A percentile compares a stretch with the other conserved stretches of the same genome.
Conservation (phyloP, 495 filamentous ascomycete genomes). For the Aspergillus bridgeri region DNA sequence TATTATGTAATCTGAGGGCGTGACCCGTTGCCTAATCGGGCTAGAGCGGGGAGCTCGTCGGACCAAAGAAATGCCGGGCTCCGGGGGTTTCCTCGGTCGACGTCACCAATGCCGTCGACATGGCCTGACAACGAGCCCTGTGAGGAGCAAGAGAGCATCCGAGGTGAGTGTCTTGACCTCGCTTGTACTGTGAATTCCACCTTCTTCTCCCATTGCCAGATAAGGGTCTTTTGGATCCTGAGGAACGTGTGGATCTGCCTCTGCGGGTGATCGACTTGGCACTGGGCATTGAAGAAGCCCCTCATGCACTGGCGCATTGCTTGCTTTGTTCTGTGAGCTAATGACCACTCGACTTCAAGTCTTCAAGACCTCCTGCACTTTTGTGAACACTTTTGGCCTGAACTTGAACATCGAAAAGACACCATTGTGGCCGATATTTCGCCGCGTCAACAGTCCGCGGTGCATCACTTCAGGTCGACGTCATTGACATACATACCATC, state of each 20-base stretch:
- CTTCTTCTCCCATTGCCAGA: background rate
- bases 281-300: background rate
- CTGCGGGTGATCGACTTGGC: constrained; percentile 8
- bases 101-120: background rate
- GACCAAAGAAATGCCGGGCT: constrained; percentile 8
- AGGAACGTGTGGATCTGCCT: background rate
- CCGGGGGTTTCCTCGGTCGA: background rate
- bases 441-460: background rate
- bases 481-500: constrained; percentile 21
- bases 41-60: constrained; percentile 9
- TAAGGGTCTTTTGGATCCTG: background rate
- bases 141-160: background rate
- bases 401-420: background rate
- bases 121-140: background rate
- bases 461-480: constrained; percentile 16
- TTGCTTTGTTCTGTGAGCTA: background rate
- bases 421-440: background rate
- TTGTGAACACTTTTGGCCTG: background rate
- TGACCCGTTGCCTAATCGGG: background rate
- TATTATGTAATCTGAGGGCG: background rate
- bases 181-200: background rate
- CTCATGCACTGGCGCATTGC: background rate
- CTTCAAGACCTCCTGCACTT: background rate
- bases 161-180: background rate
- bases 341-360: background rate